These are phyloP conservation scores for Skeletonema grethae DNA, from an alignment of 108 stramenopile genomes.

Conservation along the genomic window DNA sequence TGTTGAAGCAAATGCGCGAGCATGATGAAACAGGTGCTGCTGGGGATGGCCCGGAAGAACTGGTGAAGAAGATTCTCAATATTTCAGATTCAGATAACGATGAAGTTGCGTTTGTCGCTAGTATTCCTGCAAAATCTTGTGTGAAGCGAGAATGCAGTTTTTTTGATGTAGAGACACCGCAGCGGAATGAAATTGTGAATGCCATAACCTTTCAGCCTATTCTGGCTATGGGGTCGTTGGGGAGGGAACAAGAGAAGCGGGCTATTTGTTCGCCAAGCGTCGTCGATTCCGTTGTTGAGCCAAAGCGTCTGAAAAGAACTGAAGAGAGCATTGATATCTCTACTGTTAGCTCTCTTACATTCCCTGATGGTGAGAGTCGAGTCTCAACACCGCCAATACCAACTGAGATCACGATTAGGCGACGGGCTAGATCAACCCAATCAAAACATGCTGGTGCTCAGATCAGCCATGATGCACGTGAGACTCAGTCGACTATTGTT, in stretches of 20 bases:
- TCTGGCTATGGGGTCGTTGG: background rate
- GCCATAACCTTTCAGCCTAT: background rate
- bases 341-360: background rate
- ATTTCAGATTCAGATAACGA: background rate
- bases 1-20: constrained; percentile 10
- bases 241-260: background rate
- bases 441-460: background rate
- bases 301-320: background rate
- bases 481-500: background rate
- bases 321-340: background rate
- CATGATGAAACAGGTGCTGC: constrained; percentile 5
- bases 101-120: constrained; percentile 17
- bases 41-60: constrained; percentile 11
- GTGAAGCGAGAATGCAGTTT: background rate
- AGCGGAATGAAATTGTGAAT: background rate
- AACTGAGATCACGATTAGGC: background rate
- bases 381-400: background rate
- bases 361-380: background rate
- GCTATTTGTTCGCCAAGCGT: background rate
- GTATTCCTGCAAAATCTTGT: background rate
- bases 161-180: background rate
- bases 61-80: constrained; percentile 15
- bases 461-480: background rate
- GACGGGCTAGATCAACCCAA: background rate
- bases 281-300: background rate